Conservation (phyloP, 2,329 filamentous ascomycete genomes). For the Pestalotiopsis sp. region DNA sequence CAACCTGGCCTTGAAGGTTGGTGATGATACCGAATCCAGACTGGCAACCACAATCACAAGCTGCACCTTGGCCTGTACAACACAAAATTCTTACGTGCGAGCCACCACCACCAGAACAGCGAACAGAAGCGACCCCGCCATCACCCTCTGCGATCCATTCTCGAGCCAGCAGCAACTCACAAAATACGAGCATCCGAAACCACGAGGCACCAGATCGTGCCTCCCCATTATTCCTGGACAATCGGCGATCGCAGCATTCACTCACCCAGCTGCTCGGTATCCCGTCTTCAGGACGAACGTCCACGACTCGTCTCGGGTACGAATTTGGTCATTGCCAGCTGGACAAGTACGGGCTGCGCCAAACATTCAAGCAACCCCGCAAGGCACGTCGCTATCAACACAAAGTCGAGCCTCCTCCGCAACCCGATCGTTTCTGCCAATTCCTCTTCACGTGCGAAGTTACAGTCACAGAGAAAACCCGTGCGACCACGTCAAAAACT, state of each 20-base stretch:
- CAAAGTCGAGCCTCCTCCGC: background rate
- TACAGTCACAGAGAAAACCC: background rate
- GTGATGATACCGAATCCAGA: background rate
- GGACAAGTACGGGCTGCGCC: background rate
- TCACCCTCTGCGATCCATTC: background rate
- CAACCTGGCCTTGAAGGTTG: background rate
- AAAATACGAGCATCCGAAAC: background rate
- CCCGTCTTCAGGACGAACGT: background rate
- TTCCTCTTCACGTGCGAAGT: background rate
- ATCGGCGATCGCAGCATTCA: background rate
- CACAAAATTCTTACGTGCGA: background rate
- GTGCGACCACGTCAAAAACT: background rate
- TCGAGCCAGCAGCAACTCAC: background rate
- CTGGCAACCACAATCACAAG: background rate
- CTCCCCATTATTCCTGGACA: background rate
- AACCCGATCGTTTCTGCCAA: background rate
- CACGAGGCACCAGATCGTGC: background rate
- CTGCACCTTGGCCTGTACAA: background rate
- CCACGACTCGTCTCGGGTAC: background rate
- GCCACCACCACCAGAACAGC: background rate
- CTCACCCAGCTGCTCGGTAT: background rate
- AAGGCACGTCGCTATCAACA: background rate
- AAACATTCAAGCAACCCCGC: background rate
- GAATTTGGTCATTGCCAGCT: background rate
- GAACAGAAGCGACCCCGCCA: background rate